phyloP scores from a whole-genome alignment of 768 basidiomycete genomes.

The Pseudohyphozyma bogoriensis region DNA sequence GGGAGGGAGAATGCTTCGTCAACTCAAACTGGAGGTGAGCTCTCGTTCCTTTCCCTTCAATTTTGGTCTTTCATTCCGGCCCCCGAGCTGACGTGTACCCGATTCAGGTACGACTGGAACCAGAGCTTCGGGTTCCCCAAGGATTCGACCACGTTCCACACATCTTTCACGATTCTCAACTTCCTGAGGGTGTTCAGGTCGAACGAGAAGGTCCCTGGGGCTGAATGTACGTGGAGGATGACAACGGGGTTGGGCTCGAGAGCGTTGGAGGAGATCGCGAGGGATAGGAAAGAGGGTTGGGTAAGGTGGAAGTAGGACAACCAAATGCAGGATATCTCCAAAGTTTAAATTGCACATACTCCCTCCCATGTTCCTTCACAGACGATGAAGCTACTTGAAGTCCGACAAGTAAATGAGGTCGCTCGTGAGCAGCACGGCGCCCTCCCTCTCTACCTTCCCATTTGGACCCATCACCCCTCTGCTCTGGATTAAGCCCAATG shows the following conservation, averaged over 20 bases:
- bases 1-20: not conserved
- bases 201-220: slow-evolving; percentile 4
- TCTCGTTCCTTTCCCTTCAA: not conserved
- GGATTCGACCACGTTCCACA: not conserved
- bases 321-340: too few relatives aligned
- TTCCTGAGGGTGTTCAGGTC: not conserved
- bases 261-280: not conserved
- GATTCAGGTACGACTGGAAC: not conserved
- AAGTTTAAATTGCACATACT: too few relatives aligned
- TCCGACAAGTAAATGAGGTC: too few relatives aligned
- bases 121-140: not conserved
- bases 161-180: not conserved
- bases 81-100: not conserved
- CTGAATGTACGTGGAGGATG: not conserved
- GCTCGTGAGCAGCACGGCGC: too few relatives aligned
- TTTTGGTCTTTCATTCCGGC: not conserved
- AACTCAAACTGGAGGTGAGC: not conserved
- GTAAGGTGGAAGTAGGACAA: not conserved
- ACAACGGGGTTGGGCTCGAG: not conserved
- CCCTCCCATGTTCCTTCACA: too few relatives aligned
- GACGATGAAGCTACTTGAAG: too few relatives aligned
- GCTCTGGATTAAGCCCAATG: too few relatives aligned
- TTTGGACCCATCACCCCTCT: too few relatives aligned
- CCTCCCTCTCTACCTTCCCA: too few relatives aligned
- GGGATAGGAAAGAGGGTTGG: not conserved